Conservation (phyloP, 495 filamentous ascomycete species). For the Wilcoxina mikolae region DNA sequence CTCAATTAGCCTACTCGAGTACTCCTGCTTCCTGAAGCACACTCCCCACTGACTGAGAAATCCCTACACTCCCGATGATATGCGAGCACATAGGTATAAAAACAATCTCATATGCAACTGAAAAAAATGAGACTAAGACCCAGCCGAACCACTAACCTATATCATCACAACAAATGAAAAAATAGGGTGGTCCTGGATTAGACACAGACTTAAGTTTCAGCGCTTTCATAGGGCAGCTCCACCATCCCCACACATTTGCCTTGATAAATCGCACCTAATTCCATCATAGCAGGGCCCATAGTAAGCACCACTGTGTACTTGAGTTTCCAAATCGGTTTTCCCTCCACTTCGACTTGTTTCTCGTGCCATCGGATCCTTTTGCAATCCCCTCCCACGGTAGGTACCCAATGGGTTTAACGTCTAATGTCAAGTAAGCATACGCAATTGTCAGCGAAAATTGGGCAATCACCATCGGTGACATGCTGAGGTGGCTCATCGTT, state of each 20-base stretch:
- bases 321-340: background rate
- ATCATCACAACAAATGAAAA: too few relatives aligned
- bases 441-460: background rate
- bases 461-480: background rate
- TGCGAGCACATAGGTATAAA: too few relatives aligned
- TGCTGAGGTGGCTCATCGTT: background rate
- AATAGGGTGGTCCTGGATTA: too few relatives aligned
- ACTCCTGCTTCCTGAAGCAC: too few relatives aligned
- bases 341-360: background rate
- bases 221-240: background rate
- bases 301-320: background rate
- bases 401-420: background rate
- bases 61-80: too few relatives aligned
- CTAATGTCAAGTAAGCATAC: background rate
- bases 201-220: too few relatives aligned
- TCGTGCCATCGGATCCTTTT: background rate
- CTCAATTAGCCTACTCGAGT: too few relatives aligned
- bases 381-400: constrained; percentile 1
- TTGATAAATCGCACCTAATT: background rate
- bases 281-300: background rate
- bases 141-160: too few relatives aligned
- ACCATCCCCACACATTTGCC: background rate
- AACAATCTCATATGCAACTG: too few relatives aligned
- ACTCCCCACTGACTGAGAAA: too few relatives aligned
- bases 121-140: too few relatives aligned